Conservation (phyloP, 2,329 filamentous ascomycete genomes). For the Aspergillus melleus region DNA sequence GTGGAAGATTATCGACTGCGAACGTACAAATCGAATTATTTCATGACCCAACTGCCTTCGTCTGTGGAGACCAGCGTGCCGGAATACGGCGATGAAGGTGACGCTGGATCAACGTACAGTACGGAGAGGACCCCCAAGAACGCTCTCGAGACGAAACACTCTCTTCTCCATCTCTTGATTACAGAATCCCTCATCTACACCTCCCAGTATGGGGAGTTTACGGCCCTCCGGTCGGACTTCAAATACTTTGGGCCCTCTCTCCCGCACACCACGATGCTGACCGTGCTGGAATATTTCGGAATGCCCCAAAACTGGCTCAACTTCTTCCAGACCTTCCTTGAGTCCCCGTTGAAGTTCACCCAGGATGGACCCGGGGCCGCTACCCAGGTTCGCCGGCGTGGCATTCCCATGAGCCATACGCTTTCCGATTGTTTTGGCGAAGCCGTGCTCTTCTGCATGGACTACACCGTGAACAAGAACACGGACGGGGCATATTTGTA, state of each 20-base stretch:
- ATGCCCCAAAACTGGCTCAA: constrained; percentile 56
- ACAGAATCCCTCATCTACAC: constrained; percentile 56
- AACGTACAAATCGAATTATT: constrained; percentile 50
- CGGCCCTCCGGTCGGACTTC: constrained; percentile 60
- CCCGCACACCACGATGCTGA: constrained; percentile 60
- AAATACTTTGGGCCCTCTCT: constrained; percentile 59
- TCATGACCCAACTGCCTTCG: constrained; percentile 57
- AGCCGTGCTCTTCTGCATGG: constrained; percentile 62
- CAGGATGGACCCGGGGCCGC: constrained; percentile 52
- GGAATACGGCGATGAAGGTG: constrained; percentile 41
- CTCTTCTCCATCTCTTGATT: constrained; percentile 57
- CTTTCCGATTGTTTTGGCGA: constrained; percentile 63
- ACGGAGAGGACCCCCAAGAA: constrained; percentile 37
- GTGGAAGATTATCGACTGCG: constrained; percentile 36
- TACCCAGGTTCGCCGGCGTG: constrained; percentile 52
- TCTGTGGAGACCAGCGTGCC: constrained; percentile 39
- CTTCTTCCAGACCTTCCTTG: constrained; percentile 62
- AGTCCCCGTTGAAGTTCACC: constrained; percentile 59
- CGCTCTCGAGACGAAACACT: constrained; percentile 54
- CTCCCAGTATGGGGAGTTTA: constrained; percentile 50
- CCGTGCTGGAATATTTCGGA: constrained; percentile 59
- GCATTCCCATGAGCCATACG: constrained; percentile 60
- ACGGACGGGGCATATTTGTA: constrained; percentile 58
- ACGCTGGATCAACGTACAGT: constrained; percentile 21
- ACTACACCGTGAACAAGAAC: constrained; percentile 62